These are phyloP conservation scores for Rhodotorula mucilaginosa DNA, from an alignment of 1,284 basidiomycete genomes.

Conservation along the genomic window DNA sequence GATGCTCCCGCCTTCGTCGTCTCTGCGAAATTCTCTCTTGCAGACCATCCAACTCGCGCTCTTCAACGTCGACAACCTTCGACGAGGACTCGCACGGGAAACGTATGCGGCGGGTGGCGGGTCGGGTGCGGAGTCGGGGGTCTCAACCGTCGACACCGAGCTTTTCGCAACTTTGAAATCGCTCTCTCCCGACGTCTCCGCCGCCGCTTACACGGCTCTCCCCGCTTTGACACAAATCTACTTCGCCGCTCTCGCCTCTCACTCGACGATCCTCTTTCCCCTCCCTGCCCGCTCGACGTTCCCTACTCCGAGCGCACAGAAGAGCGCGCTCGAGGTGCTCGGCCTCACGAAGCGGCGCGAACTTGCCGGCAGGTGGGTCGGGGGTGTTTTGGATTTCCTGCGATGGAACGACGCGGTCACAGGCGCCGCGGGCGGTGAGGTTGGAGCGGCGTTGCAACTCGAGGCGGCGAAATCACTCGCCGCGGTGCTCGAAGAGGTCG, in stretches of 20 bases:
- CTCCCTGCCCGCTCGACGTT: constrained; percentile 34
- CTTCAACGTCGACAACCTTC: constrained; percentile 40
- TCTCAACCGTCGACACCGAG: constrained; percentile 23
- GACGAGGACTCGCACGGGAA: constrained; percentile 36
- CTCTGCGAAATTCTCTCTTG: constrained; percentile 19
- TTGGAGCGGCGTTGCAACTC: neutral
- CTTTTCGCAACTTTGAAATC: constrained; percentile 17
- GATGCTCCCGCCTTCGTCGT: neutral
- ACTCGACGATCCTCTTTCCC: constrained; percentile 33
- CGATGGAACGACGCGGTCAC: constrained; percentile 3
- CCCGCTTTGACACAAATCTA: constrained; percentile 26
- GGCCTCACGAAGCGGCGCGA: constrained; percentile 30
- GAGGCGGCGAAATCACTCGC: constrained; percentile 2
- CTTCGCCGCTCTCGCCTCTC: constrained; percentile 17
- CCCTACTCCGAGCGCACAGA: constrained; percentile 35
- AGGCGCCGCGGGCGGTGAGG: neutral
- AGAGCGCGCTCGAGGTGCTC: constrained; percentile 37
- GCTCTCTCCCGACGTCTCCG: neutral
- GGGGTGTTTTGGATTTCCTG: constrained; percentile 13
- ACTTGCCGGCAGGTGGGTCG: constrained; percentile 26
- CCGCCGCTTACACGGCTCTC: neutral
- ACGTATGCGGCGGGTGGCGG: constrained; percentile 24
- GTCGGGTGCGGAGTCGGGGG: neutral
- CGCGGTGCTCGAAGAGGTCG: constrained; percentile 22
- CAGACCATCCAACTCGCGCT: constrained; percentile 27